A percentile compares a stretch with the other conserved stretches of the same genome.
These are phyloP conservation scores for Peltaster fructicola DNA, from an alignment of 2,329 filamentous ascomycete genomes.

Conservation along the genomic window DNA sequence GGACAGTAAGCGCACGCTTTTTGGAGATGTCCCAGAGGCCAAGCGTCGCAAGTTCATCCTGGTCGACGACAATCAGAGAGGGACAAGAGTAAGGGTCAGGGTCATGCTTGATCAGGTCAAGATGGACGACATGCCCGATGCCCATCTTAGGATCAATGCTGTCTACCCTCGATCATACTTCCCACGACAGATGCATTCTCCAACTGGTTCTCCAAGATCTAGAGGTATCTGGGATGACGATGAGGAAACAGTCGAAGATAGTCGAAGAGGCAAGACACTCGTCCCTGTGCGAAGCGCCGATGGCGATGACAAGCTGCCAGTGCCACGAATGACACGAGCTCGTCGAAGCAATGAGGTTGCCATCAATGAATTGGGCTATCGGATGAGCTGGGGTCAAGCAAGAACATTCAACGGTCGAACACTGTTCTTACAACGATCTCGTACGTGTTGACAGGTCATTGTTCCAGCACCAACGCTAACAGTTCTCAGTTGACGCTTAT, in stretches of 20 bases:
- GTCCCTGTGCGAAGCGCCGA: conserved; percentile 38
- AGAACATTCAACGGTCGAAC: conserved; percentile 74
- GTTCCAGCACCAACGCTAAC: conserved; percentile 10
- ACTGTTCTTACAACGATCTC: conserved; percentile 74
- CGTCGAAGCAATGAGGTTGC: conserved; percentile 69
- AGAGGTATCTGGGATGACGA: conserved; percentile 57
- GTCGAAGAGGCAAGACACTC: conserved; percentile 27
- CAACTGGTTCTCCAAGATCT: conserved; percentile 57
- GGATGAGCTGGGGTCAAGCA: conserved; percentile 94
- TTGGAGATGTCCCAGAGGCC: conserved; percentile 72
- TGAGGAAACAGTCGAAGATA: conserved; percentile 38
- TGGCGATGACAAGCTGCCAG: conserved; percentile 56
- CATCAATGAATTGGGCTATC: conserved; percentile 80
- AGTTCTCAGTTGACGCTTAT: conserved; percentile 65
- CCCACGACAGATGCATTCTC: conserved; percentile 79
- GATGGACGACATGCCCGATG: conserved; percentile 90
- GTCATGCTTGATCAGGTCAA: conserved; percentile 88
- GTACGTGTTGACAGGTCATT: conserved; percentile 42
- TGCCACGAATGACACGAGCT: conserved; percentile 54
- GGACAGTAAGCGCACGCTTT: conserved; percentile 50
- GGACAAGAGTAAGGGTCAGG: conserved; percentile 66
- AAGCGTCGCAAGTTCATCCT: conserved; percentile 95
- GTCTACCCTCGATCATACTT: conserved; percentile 88
- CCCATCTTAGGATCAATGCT: conserved; percentile 75
- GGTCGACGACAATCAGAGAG: conserved; percentile 73